Percentiles rank a stretch among this genome's conserved stretches.
Evolutionary conservation across 495 filamentous ascomycete genomes (phyloP).

Genomic region (Aspergillus avenaceus): DNA sequence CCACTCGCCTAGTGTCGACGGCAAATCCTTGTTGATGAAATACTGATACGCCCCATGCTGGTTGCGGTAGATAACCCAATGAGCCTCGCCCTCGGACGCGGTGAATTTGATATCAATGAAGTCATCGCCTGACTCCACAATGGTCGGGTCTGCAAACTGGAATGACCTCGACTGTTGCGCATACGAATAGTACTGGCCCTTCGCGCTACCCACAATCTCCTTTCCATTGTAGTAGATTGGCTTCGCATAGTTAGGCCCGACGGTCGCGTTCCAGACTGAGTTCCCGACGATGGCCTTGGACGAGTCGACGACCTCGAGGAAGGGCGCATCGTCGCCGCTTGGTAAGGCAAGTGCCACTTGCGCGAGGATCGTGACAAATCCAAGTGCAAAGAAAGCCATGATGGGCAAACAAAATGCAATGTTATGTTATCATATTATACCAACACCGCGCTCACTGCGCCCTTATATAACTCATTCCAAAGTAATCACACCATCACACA

Average conservation of each 20-base stretch:
- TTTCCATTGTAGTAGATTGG: conserved; percentile 32
- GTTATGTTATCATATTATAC: no score
- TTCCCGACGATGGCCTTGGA: conserved; percentile 23
- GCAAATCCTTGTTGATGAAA: conserved; percentile 38
- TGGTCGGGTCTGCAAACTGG: conserved; percentile 13
- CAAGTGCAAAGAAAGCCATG: no score
- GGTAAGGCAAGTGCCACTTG: no score
- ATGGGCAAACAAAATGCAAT: no score
- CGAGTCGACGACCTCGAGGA: conserved; percentile 3
- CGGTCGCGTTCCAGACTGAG: conserved; percentile 31
- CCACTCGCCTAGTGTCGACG: conserved; percentile 34
- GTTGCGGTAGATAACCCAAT: conserved; percentile 35
- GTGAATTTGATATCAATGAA: conserved; percentile 33
- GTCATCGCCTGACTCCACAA: conserved; percentile 22
- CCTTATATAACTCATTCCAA: no score
- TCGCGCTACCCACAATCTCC: conserved; percentile 34
- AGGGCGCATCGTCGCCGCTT: not conserved
- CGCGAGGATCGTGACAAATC: no score
- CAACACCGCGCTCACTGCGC: no score
- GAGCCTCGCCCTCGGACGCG: conserved; percentile 32
- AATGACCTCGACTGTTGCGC: not conserved
- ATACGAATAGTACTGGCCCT: conserved; percentile 39
- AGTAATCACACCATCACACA: no score
- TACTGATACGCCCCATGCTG: conserved; percentile 39
- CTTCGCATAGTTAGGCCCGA: conserved; percentile 22